These are phyloP conservation scores for Jacaranda mimosifolia DNA, from an alignment of 257 asterid genomes.

Conservation along the genomic window DNA sequence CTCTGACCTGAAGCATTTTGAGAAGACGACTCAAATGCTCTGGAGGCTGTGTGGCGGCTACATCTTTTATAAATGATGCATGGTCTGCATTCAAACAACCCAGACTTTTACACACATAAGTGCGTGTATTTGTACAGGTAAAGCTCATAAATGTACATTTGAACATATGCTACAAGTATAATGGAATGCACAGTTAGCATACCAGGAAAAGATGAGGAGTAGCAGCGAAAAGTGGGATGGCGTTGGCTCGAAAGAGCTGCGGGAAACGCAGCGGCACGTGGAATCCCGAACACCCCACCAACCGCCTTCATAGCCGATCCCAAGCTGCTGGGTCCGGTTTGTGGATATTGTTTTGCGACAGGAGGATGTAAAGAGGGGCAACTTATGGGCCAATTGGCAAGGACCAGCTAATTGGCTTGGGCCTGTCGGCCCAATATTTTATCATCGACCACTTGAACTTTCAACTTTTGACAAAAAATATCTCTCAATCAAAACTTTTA, in stretches of 20 bases:
- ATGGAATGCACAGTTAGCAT: background rate
- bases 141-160: slow-evolving; percentile 15
- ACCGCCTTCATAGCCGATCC: slow-evolving; percentile 65
- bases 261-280: slow-evolving; percentile 79
- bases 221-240: slow-evolving; percentile 64
- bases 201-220: slow-evolving; percentile 78
- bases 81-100: slow-evolving; percentile 60
- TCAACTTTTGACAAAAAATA: too few species aligned
- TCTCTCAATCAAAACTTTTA: too few species aligned
- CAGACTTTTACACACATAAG: slow-evolving; percentile 6
- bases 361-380: background rate
- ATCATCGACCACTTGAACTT: too few species aligned
- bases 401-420: background rate
- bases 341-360: slow-evolving; percentile 34
- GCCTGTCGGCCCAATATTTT: too few species aligned
- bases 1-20: slow-evolving; percentile 83
- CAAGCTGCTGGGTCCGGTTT: slow-evolving; percentile 28
- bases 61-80: slow-evolving; percentile 73
- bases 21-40: slow-evolving; percentile 84
- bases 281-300: slow-evolving; percentile 76
- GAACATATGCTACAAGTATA: background rate
- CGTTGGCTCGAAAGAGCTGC: slow-evolving; percentile 52
- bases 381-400: slow-evolving; percentile 19
- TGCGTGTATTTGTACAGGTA: slow-evolving; percentile 12
- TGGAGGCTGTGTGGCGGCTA: slow-evolving; percentile 84